A percentile compares a stretch with the other conserved stretches of the same genome.
phyloP scores from a whole-genome alignment of 1,139 yeast species.

The Yamadazyma sp. region DNA sequence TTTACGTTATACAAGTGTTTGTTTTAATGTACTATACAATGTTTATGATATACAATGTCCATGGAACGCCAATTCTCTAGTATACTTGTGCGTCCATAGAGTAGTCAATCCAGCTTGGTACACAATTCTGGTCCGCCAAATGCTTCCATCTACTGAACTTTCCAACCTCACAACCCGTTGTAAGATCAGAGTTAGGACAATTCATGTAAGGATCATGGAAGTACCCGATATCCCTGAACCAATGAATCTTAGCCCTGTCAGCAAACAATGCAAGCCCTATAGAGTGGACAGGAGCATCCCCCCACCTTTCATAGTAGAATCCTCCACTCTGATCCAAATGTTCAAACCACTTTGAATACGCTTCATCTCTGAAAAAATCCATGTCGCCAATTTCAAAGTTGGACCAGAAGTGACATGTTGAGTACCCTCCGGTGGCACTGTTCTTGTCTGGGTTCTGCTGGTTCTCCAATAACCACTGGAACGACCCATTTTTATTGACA shows the following conservation, averaged over 20 bases:
- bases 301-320: conserved; percentile 88
- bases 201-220: conserved; percentile 71
- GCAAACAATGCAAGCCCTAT: conserved; percentile 74
- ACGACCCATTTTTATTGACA: conserved; percentile 58
- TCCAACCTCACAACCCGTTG: conserved; percentile 28
- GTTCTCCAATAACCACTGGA: conserved; percentile 71
- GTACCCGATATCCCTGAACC: conserved; percentile 89
- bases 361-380: conserved; percentile 71
- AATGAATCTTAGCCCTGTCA: conserved; percentile 67
- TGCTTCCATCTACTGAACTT: conserved; percentile 34
- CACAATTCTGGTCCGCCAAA: conserved; percentile 66
- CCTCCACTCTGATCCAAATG: conserved; percentile 69
- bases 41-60: conserved; percentile 21
- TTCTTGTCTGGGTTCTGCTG: conserved; percentile 59
- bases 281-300: conserved; percentile 88
- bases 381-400: conserved; percentile 81
- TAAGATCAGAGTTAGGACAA: conserved; percentile 55
- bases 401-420: conserved; percentile 88
- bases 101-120: conserved; percentile 69
- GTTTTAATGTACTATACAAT: background rate
- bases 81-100: conserved; percentile 39
- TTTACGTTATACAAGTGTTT: background rate
- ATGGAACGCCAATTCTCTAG: no score
- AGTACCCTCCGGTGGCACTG: conserved; percentile 60
- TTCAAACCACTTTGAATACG: conserved; percentile 65